Evolutionary conservation across 2,329 filamentous ascomycete genomes (phyloP).

Genomic region (Ascochyta koolunga): DNA sequence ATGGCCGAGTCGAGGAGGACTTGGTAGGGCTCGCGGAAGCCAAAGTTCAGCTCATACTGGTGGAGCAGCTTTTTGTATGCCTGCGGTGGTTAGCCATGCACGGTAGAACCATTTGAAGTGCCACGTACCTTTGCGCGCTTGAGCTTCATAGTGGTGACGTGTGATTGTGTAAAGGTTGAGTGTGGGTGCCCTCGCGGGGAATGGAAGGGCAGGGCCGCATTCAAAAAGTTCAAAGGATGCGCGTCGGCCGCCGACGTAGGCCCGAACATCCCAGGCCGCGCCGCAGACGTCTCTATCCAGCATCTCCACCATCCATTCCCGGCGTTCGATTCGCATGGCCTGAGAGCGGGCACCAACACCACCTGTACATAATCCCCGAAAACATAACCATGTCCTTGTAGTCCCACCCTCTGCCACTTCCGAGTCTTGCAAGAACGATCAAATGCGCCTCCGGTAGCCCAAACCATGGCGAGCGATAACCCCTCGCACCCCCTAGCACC

Average conservation of each 20-base stretch:
- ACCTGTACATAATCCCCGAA: constrained; percentile 8
- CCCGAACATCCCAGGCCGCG: not conserved
- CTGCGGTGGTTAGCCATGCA: constrained; percentile 70
- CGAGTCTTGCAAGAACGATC: not conserved
- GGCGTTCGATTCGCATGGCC: constrained; percentile 6
- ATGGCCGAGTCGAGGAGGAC: constrained; percentile 79
- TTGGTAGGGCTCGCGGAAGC: constrained; percentile 93
- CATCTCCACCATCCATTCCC: not conserved
- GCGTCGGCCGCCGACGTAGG: constrained; percentile 1
- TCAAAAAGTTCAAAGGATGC: constrained; percentile 11
- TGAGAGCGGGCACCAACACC: constrained; percentile 4
- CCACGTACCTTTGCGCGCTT: constrained; percentile 40
- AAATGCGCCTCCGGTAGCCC: constrained; percentile 20
- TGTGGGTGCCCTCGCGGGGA: not conserved
- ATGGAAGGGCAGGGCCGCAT: not conserved
- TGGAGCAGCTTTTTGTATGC: constrained; percentile 92
- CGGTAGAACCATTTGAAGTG: constrained; percentile 36
- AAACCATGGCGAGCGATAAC: constrained; percentile 36
- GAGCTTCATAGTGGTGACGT: constrained; percentile 36
- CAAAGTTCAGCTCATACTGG: constrained; percentile 84
- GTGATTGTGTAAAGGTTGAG: constrained; percentile 2
- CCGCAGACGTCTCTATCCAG: not conserved
- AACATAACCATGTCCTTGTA: constrained; percentile 5
- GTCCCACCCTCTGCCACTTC: not conserved
- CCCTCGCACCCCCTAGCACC: constrained; percentile 36